Conservation (phyloP, 306 rosid genomes). For the Fragaria vesca region DNA sequence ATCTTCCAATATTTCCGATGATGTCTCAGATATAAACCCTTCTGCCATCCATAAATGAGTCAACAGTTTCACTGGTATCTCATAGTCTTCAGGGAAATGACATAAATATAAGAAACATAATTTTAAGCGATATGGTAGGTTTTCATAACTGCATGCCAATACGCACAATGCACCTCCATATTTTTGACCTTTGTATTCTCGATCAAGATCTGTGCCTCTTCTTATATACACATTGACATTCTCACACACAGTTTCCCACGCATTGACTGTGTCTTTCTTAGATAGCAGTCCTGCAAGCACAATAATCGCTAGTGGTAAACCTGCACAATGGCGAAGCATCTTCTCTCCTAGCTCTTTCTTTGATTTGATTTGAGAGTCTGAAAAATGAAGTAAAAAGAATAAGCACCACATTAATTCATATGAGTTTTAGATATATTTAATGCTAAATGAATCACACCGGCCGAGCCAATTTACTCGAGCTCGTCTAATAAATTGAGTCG, state of each 20-base stretch:
- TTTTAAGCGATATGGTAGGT: slow-evolving; percentile 44
- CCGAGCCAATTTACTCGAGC: too few species aligned
- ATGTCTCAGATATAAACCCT: slow-evolving; percentile 39
- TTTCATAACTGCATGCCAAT: slow-evolving; percentile 45
- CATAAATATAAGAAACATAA: slow-evolving; percentile 49
- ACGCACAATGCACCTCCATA: slow-evolving; percentile 21
- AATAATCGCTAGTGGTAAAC: slow-evolving; percentile 14
- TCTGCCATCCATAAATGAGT: slow-evolving; percentile 51
- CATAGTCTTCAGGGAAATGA: slow-evolving; percentile 56
- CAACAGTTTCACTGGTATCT: slow-evolving; percentile 39
- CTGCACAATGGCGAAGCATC: slow-evolving; percentile 5
- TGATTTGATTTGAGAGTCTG: too few species aligned
- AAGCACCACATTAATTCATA: too few species aligned
- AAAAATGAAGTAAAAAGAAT: too few species aligned
- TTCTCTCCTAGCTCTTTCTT: too few species aligned
- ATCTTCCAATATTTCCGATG: slow-evolving; percentile 20
- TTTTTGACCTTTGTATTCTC: slow-evolving; percentile 16
- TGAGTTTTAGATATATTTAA: too few species aligned
- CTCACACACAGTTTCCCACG: slow-evolving; percentile 31
- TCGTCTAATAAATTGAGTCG: too few species aligned
- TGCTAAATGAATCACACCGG: too few species aligned
- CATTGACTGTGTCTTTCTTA: neutral
- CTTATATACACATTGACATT: slow-evolving; percentile 30
- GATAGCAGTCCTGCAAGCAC: slow-evolving; percentile 17
- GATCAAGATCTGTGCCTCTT: slow-evolving; percentile 35